A percentile compares a stretch with the other conserved stretches of the same genome.
Conservation (phyloP, 108 stramenopile genomes). For the Parietichytrium sp. region DNA sequence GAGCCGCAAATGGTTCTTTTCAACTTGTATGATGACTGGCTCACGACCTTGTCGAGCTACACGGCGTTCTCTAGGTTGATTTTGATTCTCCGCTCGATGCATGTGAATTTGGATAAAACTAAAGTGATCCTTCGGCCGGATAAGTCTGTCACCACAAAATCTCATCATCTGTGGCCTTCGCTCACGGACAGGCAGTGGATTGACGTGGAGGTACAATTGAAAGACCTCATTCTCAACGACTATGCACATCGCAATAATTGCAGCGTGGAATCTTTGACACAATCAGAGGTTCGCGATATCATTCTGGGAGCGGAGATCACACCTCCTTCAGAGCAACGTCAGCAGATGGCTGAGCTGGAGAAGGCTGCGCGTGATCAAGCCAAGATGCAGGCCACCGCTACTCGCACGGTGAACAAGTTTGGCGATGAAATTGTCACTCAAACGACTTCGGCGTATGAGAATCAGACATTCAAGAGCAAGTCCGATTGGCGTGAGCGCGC, state of each 20-base stretch:
- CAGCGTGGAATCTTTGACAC: constrained; percentile 95
- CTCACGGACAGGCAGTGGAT: constrained; percentile 99
- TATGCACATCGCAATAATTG: constrained; percentile 99
- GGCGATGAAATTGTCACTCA: constrained; percentile 98
- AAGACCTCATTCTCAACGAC: constrained; percentile 96
- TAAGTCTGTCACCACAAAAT: constrained; percentile 92
- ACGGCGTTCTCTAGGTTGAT: constrained; percentile 98
- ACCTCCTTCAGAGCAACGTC: constrained; percentile 94
- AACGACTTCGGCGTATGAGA: constrained; percentile 94
- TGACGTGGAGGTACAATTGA: constrained; percentile 94
- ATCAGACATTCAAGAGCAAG: constrained; percentile 92
- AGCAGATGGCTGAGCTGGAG: constrained; percentile 99
- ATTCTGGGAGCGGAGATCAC: constrained; percentile 99
- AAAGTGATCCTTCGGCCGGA: constrained; percentile 95
- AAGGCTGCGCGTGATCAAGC: constrained; percentile 92
- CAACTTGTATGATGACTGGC: constrained; percentile 99
- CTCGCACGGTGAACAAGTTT: constrained; percentile 95
- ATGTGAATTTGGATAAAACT: constrained; percentile 91
- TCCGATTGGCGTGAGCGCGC: constrained; percentile 98
- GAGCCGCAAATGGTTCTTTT: constrained; percentile 99
- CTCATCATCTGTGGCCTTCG: constrained; percentile 96
- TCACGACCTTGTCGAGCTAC: constrained; percentile 93
- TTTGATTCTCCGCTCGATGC: constrained; percentile 91
- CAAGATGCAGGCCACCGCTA: constrained; percentile 93
- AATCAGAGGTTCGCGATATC: constrained; percentile 97